Base-by-base conservation (phyloP, 352 stramenopile genomes). In the Blastocystis sp. region DNA sequence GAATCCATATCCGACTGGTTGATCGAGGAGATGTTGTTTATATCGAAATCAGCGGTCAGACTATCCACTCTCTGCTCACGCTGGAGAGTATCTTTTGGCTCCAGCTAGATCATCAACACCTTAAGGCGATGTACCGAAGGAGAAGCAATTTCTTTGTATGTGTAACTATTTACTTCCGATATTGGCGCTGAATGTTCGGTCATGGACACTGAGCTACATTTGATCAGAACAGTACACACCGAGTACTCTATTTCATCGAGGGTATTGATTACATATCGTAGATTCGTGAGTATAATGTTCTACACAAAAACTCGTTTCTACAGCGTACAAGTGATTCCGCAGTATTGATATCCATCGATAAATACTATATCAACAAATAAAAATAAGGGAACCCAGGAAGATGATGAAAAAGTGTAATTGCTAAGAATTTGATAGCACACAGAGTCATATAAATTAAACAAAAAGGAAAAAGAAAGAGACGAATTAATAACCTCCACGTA, bases 401-500 rank as follows among this genome's bases (percentile, higher is more conserved):
- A 37, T 47, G 34, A 18, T 75, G 1, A 15, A n/a, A 68, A 8
- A 75, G 9, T 23, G 20, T 75, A 39, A 13, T 75, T 75, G 63
- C 4, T 75, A 50, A 62, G 23, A 9, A 50, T 77, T 77, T 23
- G 18, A 26, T 9, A 23, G 66, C 26, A 77, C 8, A 13, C 20
- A 64, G 11, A 61, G 50, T n/a, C 0, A 37, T 61, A 37, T 13
- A 66, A 82, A 82, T 34, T 50, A 68, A 82, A 68, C 7, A 45
- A 68, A 54, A 82, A 41, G 18, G 8, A 66, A 82, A 50, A 68
- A 82, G 20, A 7, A 68, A 4, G 56, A 82, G 26, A 68, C 15
- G 37, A 76, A 50, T 45, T 76, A 55, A 37, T 54, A 64, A 23
- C 77, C 77, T 79, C 77, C 77, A 76, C 77, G 68, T 34, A 88